Base-by-base conservation (phyloP, 108 stramenopile genomes). In the Seminavis robusta region DNA sequence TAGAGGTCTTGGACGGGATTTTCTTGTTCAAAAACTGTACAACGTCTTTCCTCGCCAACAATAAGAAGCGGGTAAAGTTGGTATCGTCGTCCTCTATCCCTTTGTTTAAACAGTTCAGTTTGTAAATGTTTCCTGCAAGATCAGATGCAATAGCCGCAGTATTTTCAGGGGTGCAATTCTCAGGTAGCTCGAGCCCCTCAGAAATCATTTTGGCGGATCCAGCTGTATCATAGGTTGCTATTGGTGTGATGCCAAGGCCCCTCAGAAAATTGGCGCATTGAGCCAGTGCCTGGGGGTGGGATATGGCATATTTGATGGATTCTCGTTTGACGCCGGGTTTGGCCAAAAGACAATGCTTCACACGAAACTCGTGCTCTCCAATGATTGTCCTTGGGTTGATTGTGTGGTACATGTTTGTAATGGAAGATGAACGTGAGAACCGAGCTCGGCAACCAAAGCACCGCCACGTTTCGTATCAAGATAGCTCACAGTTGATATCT, bases 251-350 rank as follows among this genome's bases (percentile, higher is more conserved):
- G 0, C 90, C 90, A 38, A 79, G 50, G 13, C 81, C 80, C 23
- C 94, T 76, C 11, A 99, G 63, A 68, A 92, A 99, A 53, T 88
- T 88, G 65, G 97, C 98, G 73, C 97, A 98, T 68, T 99, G 98
- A 50, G 96, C 96, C 65, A 98, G 77, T 5, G 96, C 96, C 67
- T 98, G 97, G 19, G 95, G 94, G 59, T 97, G 97, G 28, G 90
- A 93, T 47, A 96, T 92, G 19, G 95, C 95, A 65, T 83, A 94
- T 62, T 80, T 88, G 30, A 97, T 79, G 41, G 95, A 79, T 52
- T 70, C 71, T 31, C 56, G 62, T 19, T 80, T 79, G 21, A 90
- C 76, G 0, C 88, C 95, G 1, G 64, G 73, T 33, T 68, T 83
- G 53, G 86, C 88, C 59, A 97, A 51, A 0, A 98, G 76, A 69